Conservation (phyloP, 306 rosid species). For the Malus sylvestris region DNA sequence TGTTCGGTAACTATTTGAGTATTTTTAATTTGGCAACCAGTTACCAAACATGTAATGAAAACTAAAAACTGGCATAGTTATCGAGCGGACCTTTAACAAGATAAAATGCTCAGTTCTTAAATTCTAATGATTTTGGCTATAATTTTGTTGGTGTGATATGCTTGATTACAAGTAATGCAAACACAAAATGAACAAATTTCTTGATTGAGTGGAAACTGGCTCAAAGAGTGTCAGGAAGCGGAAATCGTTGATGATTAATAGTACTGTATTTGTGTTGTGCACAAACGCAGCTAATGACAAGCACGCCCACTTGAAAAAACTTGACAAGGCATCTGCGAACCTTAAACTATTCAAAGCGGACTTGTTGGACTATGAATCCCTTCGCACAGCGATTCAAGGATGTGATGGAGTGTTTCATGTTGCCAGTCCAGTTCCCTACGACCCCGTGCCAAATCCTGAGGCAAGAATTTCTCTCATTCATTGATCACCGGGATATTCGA, state of each 20-base stretch:
- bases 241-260: neutral
- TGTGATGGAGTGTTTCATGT: conserved; percentile 44
- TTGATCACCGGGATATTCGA: neutral
- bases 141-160: no score
- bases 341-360: conserved; percentile 32
- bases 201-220: no score
- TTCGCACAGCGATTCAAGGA: conserved; percentile 22
- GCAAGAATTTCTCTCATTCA: conserved; percentile 1
- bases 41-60: no score
- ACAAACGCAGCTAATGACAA: conserved; percentile 19
- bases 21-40: no score
- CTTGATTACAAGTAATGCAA: no score
- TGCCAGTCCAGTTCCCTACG: conserved; percentile 40
- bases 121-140: no score
- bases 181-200: no score
- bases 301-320: conserved; percentile 27
- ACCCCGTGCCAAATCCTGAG: conserved; percentile 35
- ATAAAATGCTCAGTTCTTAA: no score
- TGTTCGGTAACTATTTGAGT: no score
- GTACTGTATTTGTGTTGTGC: neutral
- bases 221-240: neutral
- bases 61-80: no score
- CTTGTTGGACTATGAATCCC: conserved; percentile 33
- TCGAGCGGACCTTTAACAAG: no score
- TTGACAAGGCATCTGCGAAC: conserved; percentile 25